phyloP scores from a whole-genome alignment of 192 early-diverging fungal species.

The Entomortierella chlamydospora region DNA sequence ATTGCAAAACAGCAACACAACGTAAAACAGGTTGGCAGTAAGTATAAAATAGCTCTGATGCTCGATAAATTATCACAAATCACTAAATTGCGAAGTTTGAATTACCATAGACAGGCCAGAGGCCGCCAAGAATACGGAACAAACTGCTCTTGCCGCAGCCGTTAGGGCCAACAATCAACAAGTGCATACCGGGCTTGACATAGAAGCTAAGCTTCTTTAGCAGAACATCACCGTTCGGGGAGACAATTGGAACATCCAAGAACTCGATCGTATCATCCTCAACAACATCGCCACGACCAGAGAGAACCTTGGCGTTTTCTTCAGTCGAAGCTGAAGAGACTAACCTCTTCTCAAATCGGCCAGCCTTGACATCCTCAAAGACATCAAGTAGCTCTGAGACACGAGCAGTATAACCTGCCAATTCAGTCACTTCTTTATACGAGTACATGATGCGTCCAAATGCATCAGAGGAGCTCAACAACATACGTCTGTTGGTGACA shows the following conservation, averaged over 20 bases:
- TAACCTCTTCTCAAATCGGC: constrained; percentile 81
- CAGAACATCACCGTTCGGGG: constrained; percentile 95
- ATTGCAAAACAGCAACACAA: neutral
- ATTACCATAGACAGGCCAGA: constrained; percentile 95
- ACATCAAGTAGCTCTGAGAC: constrained; percentile 87
- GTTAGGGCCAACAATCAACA: constrained; percentile 95
- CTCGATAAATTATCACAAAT: too few species aligned
- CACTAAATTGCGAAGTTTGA: neutral
- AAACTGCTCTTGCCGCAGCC: constrained; percentile 94
- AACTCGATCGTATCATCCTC: constrained; percentile 89
- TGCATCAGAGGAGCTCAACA: constrained; percentile 83
- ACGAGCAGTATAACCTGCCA: constrained; percentile 94
- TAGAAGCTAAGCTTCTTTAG: constrained; percentile 87
- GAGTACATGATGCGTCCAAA: constrained; percentile 91
- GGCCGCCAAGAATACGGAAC: constrained; percentile 94
- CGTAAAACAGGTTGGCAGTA: neutral
- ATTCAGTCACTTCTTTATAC: constrained; percentile 94
- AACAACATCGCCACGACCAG: constrained; percentile 74
- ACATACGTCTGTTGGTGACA: constrained; percentile 80
- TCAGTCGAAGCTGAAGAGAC: constrained; percentile 67
- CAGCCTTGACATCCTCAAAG: constrained; percentile 87
- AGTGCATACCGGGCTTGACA: constrained; percentile 90
- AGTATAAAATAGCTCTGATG: neutral
- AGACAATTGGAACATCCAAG: constrained; percentile 90
- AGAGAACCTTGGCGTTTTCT: constrained; percentile 65